phyloP scores from a whole-genome alignment of 352 stramenopile genomes.

The Aphanomyces stellatus region DNA sequence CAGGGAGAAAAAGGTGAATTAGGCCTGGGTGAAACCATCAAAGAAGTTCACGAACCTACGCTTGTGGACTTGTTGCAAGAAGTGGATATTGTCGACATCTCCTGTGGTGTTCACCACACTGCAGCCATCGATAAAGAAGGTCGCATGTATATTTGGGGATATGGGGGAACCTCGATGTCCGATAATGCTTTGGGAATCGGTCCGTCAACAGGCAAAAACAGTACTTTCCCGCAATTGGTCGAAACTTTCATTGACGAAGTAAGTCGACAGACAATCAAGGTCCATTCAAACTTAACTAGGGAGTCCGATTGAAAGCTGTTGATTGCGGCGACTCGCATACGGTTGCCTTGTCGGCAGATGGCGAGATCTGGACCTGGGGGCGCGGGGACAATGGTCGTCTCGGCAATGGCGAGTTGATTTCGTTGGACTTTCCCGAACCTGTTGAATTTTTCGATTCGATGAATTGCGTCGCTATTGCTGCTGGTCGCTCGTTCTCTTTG shows the following conservation, averaged over 20 bases:
- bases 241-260: slow-evolving; percentile 56
- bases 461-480: slow-evolving; percentile 57
- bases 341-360: slow-evolving; percentile 77
- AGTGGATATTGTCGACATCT: slow-evolving; percentile 73
- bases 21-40: slow-evolving; percentile 47
- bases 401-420: slow-evolving; percentile 82
- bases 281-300: slow-evolving; percentile 22
- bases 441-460: slow-evolving; percentile 78
- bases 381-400: slow-evolving; percentile 88
- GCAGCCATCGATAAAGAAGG: slow-evolving; percentile 74
- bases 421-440: slow-evolving; percentile 69
- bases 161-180: slow-evolving; percentile 78
- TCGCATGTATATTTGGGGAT: slow-evolving; percentile 89
- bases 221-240: slow-evolving; percentile 57
- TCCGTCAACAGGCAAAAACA: slow-evolving; percentile 63
- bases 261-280: not conserved
- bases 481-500: slow-evolving; percentile 86
- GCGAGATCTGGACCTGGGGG: slow-evolving; percentile 88
- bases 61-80: slow-evolving; percentile 61
- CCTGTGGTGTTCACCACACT: slow-evolving; percentile 81
- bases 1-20: slow-evolving; percentile 88
- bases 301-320: slow-evolving; percentile 53
- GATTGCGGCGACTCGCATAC: slow-evolving; percentile 86
- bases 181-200: slow-evolving; percentile 54
- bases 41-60: slow-evolving; percentile 33